phyloP scores from a whole-genome alignment of 176 grass and related monocot species.

The Cocos nucifera region DNA sequence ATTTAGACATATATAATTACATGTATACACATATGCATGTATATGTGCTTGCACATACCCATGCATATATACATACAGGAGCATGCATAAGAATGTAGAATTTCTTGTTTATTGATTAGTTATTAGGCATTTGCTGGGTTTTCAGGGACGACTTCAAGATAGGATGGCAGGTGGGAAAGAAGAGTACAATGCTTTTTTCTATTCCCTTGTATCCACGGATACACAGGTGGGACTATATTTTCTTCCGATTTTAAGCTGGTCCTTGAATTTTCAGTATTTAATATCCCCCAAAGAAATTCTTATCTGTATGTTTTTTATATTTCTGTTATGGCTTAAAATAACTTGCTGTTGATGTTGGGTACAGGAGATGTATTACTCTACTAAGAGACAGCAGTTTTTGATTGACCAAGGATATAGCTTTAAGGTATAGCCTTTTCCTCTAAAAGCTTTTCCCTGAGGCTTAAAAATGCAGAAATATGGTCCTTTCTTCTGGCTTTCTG shows the following conservation, averaged over 20 bases:
- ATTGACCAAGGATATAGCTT: slow-evolving; percentile 99
- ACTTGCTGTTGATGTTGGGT: slow-evolving; percentile 13
- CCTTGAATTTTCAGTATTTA: background rate
- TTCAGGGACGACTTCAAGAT: slow-evolving; percentile 85
- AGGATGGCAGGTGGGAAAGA: slow-evolving; percentile 98
- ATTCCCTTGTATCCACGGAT: slow-evolving; percentile 96
- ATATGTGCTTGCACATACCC: too few species aligned
- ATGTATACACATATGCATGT: too few species aligned
- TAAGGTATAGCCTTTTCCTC: slow-evolving; percentile 36
- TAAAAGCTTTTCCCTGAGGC: too few species aligned
- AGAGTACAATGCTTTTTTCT: slow-evolving; percentile 99
- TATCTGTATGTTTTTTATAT: too few species aligned
- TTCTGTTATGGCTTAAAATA: background rate
- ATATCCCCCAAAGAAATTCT: too few species aligned
- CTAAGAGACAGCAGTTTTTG: slow-evolving; percentile 97
- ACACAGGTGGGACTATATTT: slow-evolving; percentile 51
- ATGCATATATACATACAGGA: too few species aligned
- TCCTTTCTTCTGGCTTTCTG: too few species aligned
- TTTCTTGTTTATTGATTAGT: background rate
- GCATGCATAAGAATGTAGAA: too few species aligned
- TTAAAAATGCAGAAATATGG: too few species aligned
- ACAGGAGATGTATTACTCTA: slow-evolving; percentile 99
- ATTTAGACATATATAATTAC: too few species aligned
- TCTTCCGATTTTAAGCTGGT: background rate
- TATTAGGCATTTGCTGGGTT: slow-evolving; percentile 1